Percentiles rank a stretch among this genome's conserved stretches.
Conservation (phyloP, 345 rosid genomes). For the Citrus sp. region DNA sequence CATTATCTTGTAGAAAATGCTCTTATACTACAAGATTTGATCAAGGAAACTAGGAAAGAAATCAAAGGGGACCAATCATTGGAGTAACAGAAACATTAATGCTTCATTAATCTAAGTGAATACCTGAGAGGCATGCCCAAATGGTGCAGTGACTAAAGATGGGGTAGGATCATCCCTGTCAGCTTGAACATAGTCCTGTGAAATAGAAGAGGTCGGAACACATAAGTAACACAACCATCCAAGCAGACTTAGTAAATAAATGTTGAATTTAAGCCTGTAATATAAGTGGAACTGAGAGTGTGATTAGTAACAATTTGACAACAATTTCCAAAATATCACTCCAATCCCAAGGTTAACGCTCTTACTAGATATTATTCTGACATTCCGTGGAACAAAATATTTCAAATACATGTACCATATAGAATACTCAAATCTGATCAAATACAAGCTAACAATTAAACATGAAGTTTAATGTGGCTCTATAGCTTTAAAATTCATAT, state of each 20-base stretch:
- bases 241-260: background rate
- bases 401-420: background rate
- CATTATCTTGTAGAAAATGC: constrained; percentile 1
- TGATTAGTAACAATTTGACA: background rate
- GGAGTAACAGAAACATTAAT: background rate
- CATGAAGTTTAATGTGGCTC: background rate
- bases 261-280: background rate
- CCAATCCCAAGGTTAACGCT: background rate
- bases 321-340: background rate
- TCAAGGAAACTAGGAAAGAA: background rate
- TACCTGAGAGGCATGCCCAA: constrained; percentile 99
- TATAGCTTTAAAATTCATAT: background rate
- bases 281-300: background rate
- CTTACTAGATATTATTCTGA: background rate
- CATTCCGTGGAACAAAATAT: background rate
- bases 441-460: background rate
- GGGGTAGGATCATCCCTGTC: constrained; percentile 95
- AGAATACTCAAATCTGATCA: background rate
- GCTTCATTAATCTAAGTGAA: constrained; percentile 3
- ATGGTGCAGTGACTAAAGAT: constrained; percentile 95
- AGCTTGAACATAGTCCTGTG: constrained; percentile 77
- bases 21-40: background rate
- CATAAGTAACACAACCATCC: background rate
- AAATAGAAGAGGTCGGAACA: background rate
- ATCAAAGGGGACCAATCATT: background rate